A percentile compares a stretch with the other conserved stretches of the same genome.
Conservation (phyloP, 179 eudicot species). For the Heliamphora pulchella region DNA sequence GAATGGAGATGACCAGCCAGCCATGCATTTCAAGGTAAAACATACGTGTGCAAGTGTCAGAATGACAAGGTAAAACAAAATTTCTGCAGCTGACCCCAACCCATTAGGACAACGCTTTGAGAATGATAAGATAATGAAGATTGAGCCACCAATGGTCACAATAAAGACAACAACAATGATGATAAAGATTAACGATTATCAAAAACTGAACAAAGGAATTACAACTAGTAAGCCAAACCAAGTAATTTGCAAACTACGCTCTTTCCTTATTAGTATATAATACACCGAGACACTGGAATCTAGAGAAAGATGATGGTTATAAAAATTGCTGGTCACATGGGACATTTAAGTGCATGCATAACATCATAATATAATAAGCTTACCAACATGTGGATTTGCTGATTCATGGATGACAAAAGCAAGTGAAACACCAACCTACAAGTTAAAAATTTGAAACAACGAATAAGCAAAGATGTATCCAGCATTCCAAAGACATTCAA, state of each 20-base stretch:
- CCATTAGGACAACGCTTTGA: not conserved
- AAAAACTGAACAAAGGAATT: not conserved
- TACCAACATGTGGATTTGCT: slow-evolving; percentile 97
- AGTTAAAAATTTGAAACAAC: slow-evolving; percentile 6
- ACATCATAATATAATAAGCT: slow-evolving; percentile 21
- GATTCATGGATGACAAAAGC: slow-evolving; percentile 98
- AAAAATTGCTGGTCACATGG: not conserved
- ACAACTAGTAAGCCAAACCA: not conserved
- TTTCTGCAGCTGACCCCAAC: not conserved
- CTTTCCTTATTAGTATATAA: not conserved
- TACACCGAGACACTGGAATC: not conserved
- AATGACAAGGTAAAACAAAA: not conserved
- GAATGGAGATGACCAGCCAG: not conserved
- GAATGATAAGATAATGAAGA: not conserved
- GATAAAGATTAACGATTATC: not conserved
- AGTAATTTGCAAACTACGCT: not conserved
- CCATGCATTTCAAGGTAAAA: too few relatives aligned
- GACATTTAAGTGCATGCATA: not conserved
- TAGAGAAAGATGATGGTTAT: not conserved
- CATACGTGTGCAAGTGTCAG: too few relatives aligned
- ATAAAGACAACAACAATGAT: not conserved
- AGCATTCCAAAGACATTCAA: slow-evolving; percentile 8
- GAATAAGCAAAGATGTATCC: not conserved
- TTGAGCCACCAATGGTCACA: not conserved
- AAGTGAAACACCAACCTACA: slow-evolving; percentile 90